Conservation (phyloP, 345 rosid species). For the Acer negundo region DNA sequence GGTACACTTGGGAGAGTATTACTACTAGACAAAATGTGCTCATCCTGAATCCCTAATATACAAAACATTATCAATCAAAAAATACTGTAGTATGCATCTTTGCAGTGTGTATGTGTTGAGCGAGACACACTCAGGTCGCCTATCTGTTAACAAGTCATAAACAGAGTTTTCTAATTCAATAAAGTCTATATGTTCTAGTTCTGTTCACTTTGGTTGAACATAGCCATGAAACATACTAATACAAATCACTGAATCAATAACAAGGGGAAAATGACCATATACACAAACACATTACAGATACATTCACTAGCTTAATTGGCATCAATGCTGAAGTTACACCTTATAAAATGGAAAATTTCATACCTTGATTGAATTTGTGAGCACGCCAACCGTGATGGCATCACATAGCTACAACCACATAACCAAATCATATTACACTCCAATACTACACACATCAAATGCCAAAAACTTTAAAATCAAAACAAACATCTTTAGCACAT, state of each 20-base stretch:
- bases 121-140: constrained; percentile 41
- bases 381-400: constrained; percentile 91
- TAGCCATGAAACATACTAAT: constrained; percentile 8
- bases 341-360: constrained; percentile 6
- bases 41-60: constrained; percentile 49
- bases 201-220: background rate
- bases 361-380: constrained; percentile 93
- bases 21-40: constrained; percentile 94
- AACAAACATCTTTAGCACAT: background rate
- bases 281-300: background rate
- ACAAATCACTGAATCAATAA: background rate
- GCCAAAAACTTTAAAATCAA: constrained; percentile 1
- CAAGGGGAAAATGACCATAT: background rate
- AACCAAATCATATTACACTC: constrained; percentile 13
- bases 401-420: constrained; percentile 72
- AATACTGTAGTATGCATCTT: background rate
- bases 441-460: constrained; percentile 1
- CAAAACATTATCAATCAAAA: constrained; percentile 16
- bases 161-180: constrained; percentile 10
- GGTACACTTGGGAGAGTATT: constrained; percentile 82
- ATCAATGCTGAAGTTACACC: background rate
- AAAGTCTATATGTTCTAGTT: background rate
- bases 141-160: constrained; percentile 93
- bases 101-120: background rate
- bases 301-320: background rate